Evolutionary conservation across 352 stramenopile genomes (phyloP), one percentile per base, ranked within the genome.

Genomic region (Aphanomyces invadans): DNA sequence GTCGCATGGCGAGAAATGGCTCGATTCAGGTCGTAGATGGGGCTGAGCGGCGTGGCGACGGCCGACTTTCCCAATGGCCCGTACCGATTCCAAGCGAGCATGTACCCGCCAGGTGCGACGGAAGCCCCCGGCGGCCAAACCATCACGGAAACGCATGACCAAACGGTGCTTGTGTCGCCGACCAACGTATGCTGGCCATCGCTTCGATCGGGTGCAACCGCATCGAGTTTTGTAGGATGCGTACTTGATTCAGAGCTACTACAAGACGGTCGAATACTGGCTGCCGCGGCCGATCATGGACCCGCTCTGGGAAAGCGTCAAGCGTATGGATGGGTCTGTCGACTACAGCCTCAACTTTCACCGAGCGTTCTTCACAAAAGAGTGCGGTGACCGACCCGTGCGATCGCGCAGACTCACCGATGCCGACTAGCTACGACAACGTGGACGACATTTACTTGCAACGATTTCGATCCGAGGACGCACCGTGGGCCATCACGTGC

Each of bases 371-470:
- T 98, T 98, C 61, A 76, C 96, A 56, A 60, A 76, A 36, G 92
- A 49, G 60, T 67, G 17, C 4, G 31, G n/a, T n/a, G n/a, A n/a
- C n/a, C n/a, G n/a, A n/a, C n/a, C n/a, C n/a, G n/a, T n/a, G n/a
- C n/a, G n/a, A n/a, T n/a, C n/a, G n/a, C n/a, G n/a, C n/a, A n/a
- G n/a, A n/a, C n/a, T n/a, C n/a, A n/a, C n/a, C n/a, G n/a, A n/a
- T n/a, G n/a, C n/a, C n/a, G n/a, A n/a, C n/a, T n/a, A 65, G 85
- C 23, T 99, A 99, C 78, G 96, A 99, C 70, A 85, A 99, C 69
- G 94, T 92, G 36, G 91, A 98, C 61, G 96, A 99, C 69, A 98
- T 98, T 69, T 98, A 97, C 73, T 70, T 98, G 5, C 95, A 99
- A 72, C 77, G 95, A 17, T 98, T 92, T 90, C 77, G 95, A 12